Percentiles rank a stretch among this genome's conserved stretches.
phyloP scores from a whole-genome alignment of 129 eudicot species.

The Mikania micrantha region DNA sequence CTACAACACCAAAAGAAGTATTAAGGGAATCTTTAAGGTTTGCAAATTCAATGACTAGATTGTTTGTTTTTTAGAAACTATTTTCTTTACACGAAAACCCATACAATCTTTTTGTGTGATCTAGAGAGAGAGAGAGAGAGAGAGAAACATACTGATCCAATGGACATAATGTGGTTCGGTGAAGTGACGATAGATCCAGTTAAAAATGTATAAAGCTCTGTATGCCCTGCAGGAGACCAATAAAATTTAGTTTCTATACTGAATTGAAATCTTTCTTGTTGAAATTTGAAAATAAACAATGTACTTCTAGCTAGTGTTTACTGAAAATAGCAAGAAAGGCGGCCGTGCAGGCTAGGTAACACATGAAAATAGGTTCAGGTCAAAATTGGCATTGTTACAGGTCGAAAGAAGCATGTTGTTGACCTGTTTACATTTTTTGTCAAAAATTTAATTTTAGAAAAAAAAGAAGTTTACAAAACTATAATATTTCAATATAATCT shows the following conservation, averaged over 20 bases:
- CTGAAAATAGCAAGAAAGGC: background rate
- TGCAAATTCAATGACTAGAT: background rate
- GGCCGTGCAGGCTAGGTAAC: background rate
- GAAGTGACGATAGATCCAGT: constrained; percentile 93
- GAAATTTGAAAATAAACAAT: background rate
- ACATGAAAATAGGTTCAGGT: background rate
- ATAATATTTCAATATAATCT: background rate
- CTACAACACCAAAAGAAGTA: constrained; percentile 35
- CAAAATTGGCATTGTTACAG: background rate
- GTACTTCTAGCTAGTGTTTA: background rate
- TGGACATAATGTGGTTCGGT: constrained; percentile 86
- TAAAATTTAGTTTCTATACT: constrained; percentile 1
- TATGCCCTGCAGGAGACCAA: constrained; percentile 57
- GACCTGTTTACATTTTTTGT: background rate
- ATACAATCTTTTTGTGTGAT: background rate
- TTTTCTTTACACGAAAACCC: background rate
- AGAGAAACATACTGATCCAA: constrained; percentile 55
- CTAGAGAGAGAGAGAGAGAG: too few species aligned
- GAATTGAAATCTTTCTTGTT: background rate
- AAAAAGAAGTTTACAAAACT: background rate
- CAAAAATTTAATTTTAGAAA: background rate
- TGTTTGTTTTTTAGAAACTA: too few species aligned
- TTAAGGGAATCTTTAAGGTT: background rate
- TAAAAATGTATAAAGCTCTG: constrained; percentile 72
- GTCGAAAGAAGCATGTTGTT: background rate